phyloP scores from a whole-genome alignment of 495 filamentous ascomycete species.

The Aspergillus cavernicola region DNA sequence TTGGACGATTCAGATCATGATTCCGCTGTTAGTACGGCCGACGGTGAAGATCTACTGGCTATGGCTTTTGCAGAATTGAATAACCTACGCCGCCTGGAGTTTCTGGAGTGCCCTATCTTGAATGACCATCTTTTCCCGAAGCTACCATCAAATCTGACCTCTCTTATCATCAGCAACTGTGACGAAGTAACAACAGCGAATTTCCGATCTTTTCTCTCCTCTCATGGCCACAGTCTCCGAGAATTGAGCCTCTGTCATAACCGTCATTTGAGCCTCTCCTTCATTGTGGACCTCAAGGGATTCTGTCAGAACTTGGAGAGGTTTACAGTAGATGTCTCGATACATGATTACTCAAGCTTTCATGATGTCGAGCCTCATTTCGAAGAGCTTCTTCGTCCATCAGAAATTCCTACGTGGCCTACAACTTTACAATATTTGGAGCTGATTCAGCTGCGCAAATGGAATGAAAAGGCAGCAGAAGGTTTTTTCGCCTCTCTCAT shows the following conservation, averaged over 20 bases:
- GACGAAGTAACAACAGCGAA: slow-evolving; percentile 58
- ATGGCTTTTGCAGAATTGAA: slow-evolving; percentile 57
- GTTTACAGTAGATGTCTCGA: slow-evolving; percentile 70
- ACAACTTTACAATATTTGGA: slow-evolving; percentile 63
- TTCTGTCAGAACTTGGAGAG: slow-evolving; percentile 65
- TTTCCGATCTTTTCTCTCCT: slow-evolving; percentile 56
- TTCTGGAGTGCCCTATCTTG: slow-evolving; percentile 64
- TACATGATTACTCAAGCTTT: slow-evolving; percentile 54
- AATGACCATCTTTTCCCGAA: slow-evolving; percentile 55
- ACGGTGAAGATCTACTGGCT: slow-evolving; percentile 49
- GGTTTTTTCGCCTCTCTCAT: slow-evolving; percentile 74
- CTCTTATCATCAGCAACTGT: slow-evolving; percentile 71
- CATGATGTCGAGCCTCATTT: slow-evolving; percentile 71
- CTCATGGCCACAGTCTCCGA: slow-evolving; percentile 58
- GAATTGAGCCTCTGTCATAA: slow-evolving; percentile 72
- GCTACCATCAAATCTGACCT: slow-evolving; percentile 59
- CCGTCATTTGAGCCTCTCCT: slow-evolving; percentile 67
- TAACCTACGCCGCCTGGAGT: slow-evolving; percentile 56
- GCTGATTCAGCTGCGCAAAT: slow-evolving; percentile 69
- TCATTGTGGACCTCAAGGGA: slow-evolving; percentile 55
- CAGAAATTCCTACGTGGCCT: slow-evolving; percentile 74
- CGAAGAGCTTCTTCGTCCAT: slow-evolving; percentile 51
- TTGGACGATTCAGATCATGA: slow-evolving; percentile 29
- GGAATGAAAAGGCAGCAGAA: slow-evolving; percentile 58
- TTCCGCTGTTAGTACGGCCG: slow-evolving; percentile 7